Evolutionary conservation across 2,329 filamentous ascomycete species (phyloP), one percentile per base, ranked within the genome.

Genomic region (Acrocalymma vagum): DNA sequence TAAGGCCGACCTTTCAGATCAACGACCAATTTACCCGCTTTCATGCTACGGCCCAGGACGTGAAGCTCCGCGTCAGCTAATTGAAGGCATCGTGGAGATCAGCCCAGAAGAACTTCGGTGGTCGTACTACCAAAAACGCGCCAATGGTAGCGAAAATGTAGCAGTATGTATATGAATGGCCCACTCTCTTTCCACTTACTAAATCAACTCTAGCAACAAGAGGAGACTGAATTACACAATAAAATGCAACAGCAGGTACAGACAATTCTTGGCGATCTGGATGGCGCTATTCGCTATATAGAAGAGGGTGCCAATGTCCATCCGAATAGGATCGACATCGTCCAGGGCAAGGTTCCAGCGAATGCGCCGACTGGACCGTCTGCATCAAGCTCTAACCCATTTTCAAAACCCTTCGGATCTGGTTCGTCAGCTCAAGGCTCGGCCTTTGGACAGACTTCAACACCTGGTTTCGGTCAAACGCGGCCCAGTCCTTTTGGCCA

Each of bases 51-150:
- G 85, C 0, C 91, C 92, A 0, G 87, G 87, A 4, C 80, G 77
- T 58, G 82, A 91, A 55, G 83, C 87, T 2, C 92, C 92, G 0
- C 83, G 83, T 13, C 90, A 96, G 69, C 78, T 96, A 1, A 92
- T 96, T 59, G 90, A 90, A 36, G 91, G 90, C 2, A 78, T 82
- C 5, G 81, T 91, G 13, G 93, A 97, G 67, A 87, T 91, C 67
- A 95, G 90, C 60, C 87, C 88, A 26, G 93, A 97, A 67, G 93
- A 97, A 70, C 81, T 95, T 65, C 82, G 91, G 33, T 65, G 92
- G 18, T 72, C 76, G 15, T 86, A 90, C 62, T 92, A 93, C 61
- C 75, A 84, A 36, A 82, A 82, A 2, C 74, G 78, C 26, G 79
- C 82, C 7, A 62, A 79, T 6, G 87, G 88, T 1, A 87, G 85